These are phyloP conservation scores for Artemisia argyi DNA, from an alignment of 129 eudicot species.

Conservation along the genomic window DNA sequence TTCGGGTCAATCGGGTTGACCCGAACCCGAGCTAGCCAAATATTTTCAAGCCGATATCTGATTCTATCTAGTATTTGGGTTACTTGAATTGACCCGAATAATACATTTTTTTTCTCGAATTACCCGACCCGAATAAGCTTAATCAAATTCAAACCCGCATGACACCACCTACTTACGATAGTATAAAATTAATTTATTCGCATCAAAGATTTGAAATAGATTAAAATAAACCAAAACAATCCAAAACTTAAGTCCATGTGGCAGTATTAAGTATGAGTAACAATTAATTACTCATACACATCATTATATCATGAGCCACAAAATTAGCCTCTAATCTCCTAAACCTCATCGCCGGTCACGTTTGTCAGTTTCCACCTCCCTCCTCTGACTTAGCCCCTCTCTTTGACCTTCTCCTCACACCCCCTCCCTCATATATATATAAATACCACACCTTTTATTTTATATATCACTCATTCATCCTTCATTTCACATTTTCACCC, in stretches of 20 bases:
- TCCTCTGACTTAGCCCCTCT: conserved; percentile 25
- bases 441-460: background rate
- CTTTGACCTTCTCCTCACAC: conserved; percentile 14
- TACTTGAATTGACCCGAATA: too few relatives aligned
- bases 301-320: background rate
- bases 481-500: too few relatives aligned
- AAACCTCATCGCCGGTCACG: conserved; percentile 36
- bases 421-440: background rate
- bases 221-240: background rate
- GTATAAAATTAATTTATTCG: conserved; percentile 1
- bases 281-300: background rate
- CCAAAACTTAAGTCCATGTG: background rate
- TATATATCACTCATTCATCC: too few relatives aligned
- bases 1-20: too few relatives aligned
- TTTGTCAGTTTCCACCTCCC: conserved; percentile 36
- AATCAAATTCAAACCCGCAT: too few relatives aligned
- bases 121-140: too few relatives aligned
- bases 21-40: too few relatives aligned
- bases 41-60: too few relatives aligned
- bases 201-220: background rate
- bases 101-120: too few relatives aligned
- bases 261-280: background rate
- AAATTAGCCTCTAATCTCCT: background rate
- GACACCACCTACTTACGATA: too few relatives aligned
- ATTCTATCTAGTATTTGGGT: too few relatives aligned